Evolutionary conservation across 2,329 filamentous ascomycete genomes (phyloP), one percentile per base, ranked within the genome.

Genomic region (Hymenoscyphus fructigenus): DNA sequence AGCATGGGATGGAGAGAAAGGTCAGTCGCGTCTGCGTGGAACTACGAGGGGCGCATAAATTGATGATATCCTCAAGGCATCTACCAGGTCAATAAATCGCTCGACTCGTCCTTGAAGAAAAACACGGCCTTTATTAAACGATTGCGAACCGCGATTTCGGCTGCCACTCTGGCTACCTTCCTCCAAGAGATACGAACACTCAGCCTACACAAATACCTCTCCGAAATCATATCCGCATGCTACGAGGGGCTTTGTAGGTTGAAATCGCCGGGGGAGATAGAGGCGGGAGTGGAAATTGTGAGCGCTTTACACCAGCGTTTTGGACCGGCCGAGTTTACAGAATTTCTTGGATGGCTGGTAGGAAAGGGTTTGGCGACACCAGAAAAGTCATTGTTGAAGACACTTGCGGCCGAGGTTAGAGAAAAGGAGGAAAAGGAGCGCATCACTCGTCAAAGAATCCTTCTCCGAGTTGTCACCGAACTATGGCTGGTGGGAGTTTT

Each of bases 61-160:
- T 53, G 20, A 53, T 23, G 20, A 53, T 23, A 26, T 28, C 23
- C 20, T 59, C 23, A 36, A 73, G 70, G 63, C 62, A 66, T 76
- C 47, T 76, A 70, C 72, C 71, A 67, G 62, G 88, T 95, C 71
- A 88, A 87, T 77, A 85, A 86, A 75, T 90, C 91, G 34, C 89
- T 98, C 75, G 94, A 98, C 78, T 97, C 94, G 61, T 95, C 93
- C 60, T 84, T 98, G 78, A 97, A 97, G 81, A 98, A 97, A 83
- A 98, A 98, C 74, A 98, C 94, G 3, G 93, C 93, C 70, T 97
- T 98, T 78, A 98, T 98, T 76, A 97, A 97, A 80, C 92, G 94
- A 74, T 84, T 98, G 63, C 91, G 94, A 72, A 97, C 94, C 65
- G 91, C 92, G 66, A 89, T 98, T 68, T 93, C 91, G 68, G 81